Percentiles rank a stretch among this genome's conserved stretches.
Evolutionary conservation across 129 eudicot genomes (phyloP).

Genomic region (Chrysanthemum lavandulifolium): DNA sequence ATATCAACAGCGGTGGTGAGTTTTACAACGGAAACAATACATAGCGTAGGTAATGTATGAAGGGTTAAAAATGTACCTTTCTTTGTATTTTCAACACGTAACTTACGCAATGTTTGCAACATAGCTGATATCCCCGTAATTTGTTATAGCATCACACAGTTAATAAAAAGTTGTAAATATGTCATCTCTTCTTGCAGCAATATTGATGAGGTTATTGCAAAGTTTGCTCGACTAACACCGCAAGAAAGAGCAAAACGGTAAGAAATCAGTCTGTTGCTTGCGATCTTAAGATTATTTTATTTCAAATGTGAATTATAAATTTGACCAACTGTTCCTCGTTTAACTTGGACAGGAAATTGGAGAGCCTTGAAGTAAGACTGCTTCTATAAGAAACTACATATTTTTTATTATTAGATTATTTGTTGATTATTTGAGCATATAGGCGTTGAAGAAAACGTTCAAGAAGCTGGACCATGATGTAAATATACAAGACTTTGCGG

Average conservation of each 20-base stretch:
- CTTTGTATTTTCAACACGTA: too few relatives aligned
- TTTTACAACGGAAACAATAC: too few relatives aligned
- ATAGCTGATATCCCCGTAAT: too few relatives aligned
- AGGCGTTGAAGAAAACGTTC: constrained; percentile 89
- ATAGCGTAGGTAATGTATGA: too few relatives aligned
- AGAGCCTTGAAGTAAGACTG: constrained; percentile 89
- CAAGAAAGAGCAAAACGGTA: constrained; percentile 91
- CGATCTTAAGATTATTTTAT: not conserved
- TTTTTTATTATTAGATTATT: constrained; percentile 2
- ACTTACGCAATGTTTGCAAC: too few relatives aligned
- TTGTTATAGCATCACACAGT: not conserved
- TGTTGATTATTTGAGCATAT: constrained; percentile 26
- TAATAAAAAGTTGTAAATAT: not conserved
- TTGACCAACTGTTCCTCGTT: constrained; percentile 23
- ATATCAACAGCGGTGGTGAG: too few relatives aligned
- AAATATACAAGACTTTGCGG: constrained; percentile 73
- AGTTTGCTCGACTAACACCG: constrained; percentile 77
- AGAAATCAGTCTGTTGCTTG: too few relatives aligned
- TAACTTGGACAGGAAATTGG: constrained; percentile 73
- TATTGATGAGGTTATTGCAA: constrained; percentile 80
- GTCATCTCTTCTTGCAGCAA: constrained; percentile 45
- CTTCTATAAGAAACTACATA: constrained; percentile 1
- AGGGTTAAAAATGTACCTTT: too few relatives aligned
- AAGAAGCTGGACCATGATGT: constrained; percentile 92
- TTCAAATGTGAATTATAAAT: not conserved